Conservation (phyloP, 169 alveolate species). For the Plasmodium billcollinsi region DNA sequence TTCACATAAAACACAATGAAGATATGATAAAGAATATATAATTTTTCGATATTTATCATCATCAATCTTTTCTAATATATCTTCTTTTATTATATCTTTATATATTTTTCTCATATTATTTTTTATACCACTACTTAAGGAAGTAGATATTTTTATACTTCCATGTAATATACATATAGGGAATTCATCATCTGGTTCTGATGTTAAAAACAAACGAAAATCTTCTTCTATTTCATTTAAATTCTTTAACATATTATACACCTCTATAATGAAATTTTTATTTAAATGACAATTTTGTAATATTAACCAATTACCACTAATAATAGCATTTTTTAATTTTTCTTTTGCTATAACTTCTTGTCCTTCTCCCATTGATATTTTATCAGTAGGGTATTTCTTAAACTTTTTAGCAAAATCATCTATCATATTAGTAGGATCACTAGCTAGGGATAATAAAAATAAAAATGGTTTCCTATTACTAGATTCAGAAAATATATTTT, state of each 20-base stretch:
- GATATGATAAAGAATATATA: constrained; percentile 93
- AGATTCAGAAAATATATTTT: constrained; percentile 91
- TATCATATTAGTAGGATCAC: constrained; percentile 95
- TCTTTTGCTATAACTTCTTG: constrained; percentile 94
- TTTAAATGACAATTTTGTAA: constrained; percentile 96
- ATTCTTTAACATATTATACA: constrained; percentile 89
- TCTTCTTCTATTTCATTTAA: constrained; percentile 92
- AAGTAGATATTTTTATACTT: constrained; percentile 96
- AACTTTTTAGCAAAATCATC: constrained; percentile 96
- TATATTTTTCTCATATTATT: constrained; percentile 96
- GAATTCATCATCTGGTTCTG: constrained; percentile 94
- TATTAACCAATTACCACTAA: constrained; percentile 96
- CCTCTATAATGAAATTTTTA: constrained; percentile 92
- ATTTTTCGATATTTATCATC: constrained; percentile 95
- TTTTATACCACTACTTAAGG: constrained; percentile 96
- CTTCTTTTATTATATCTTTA: constrained; percentile 93
- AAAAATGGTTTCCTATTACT: constrained; percentile 91
- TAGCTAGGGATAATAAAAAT: constrained; percentile 94
- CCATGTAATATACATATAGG: constrained; percentile 97
- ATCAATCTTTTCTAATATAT: constrained; percentile 95
- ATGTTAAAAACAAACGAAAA: constrained; percentile 93
- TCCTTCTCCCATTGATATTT: constrained; percentile 98
- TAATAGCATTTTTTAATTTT: constrained; percentile 91
- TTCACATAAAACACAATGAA: constrained; percentile 96
- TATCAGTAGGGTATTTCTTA: constrained; percentile 93